Conservation (phyloP, 2,329 filamentous ascomycete genomes). For the Metarhizium album region DNA sequence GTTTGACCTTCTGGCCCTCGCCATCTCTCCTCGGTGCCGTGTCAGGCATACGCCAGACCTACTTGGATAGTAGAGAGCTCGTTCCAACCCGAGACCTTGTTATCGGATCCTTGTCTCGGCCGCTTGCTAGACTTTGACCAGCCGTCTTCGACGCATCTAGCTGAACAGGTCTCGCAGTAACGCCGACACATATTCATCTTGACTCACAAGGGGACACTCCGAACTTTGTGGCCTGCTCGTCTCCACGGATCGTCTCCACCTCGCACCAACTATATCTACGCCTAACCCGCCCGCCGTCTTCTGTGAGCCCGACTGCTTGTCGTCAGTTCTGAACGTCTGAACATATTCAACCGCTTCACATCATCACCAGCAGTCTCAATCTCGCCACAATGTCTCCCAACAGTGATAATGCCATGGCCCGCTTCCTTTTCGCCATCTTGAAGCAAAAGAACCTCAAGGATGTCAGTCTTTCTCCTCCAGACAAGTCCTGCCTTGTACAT, state of each 20-base stretch:
- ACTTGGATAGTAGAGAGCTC: background rate
- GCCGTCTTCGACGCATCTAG: background rate
- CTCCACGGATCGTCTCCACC: background rate
- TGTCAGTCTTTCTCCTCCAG: conserved; percentile 30
- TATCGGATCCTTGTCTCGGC: background rate
- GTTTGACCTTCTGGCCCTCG: background rate
- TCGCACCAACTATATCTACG: background rate
- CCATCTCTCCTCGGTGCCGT: background rate
- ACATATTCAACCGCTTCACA: background rate
- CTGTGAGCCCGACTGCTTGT: background rate
- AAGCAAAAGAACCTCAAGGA: conserved; percentile 50
- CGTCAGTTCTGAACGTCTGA: background rate
- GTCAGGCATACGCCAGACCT: background rate
- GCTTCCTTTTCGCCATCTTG: conserved; percentile 49
- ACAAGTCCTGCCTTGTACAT: background rate
- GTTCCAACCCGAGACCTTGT: background rate
- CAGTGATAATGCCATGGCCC: conserved; percentile 45
- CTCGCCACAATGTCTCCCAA: conserved; percentile 36
- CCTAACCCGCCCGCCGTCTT: background rate
- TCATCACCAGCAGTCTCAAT: background rate
- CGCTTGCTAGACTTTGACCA: background rate
- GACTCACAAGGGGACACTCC: background rate
- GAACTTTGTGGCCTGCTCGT: background rate
- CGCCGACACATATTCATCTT: background rate
- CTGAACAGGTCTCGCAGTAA: background rate